phyloP scores from a whole-genome alignment of 2,329 filamentous ascomycete genomes.

The Tolypocladium amazonense region DNA sequence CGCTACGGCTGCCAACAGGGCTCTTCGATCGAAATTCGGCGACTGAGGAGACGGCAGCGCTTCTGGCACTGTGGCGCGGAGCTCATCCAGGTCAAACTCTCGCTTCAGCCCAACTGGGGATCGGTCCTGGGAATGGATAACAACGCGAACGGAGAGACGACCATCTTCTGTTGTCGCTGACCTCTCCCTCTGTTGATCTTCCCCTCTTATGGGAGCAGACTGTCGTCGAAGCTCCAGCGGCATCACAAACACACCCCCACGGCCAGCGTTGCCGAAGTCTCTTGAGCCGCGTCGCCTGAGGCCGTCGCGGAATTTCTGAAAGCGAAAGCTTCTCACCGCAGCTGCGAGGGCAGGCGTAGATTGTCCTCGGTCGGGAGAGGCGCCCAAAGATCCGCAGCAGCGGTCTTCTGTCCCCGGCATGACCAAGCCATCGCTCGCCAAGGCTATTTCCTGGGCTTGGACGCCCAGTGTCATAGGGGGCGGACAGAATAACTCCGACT shows the following conservation, averaged over 20 bases:
- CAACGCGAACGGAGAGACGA: conserved; percentile 14
- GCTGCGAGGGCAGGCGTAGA: neutral
- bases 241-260: conserved; percentile 14
- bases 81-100: conserved; percentile 36
- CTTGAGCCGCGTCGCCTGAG: conserved; percentile 10
- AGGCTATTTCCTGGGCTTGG: neutral
- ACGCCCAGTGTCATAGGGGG: neutral
- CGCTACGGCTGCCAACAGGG: conserved; percentile 5
- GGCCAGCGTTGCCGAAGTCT: conserved; percentile 6
- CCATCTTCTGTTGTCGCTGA: neutral
- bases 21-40: conserved; percentile 7
- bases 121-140: conserved; percentile 22
- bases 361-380: neutral
- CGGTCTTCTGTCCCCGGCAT: neutral
- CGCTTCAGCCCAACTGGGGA: conserved; percentile 38
- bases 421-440: neutral
- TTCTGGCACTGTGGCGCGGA: conserved; percentile 34
- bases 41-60: conserved; percentile 11
- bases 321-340: conserved; percentile 9
- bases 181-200: neutral
- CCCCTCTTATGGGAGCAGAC: neutral
- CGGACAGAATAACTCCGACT: neutral
- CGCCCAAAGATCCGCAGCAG: neutral
- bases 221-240: conserved; percentile 13
- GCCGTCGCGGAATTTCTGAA: conserved; percentile 12